Conservation (phyloP, 148 eudicot species). For the Agrostemma githago region DNA sequence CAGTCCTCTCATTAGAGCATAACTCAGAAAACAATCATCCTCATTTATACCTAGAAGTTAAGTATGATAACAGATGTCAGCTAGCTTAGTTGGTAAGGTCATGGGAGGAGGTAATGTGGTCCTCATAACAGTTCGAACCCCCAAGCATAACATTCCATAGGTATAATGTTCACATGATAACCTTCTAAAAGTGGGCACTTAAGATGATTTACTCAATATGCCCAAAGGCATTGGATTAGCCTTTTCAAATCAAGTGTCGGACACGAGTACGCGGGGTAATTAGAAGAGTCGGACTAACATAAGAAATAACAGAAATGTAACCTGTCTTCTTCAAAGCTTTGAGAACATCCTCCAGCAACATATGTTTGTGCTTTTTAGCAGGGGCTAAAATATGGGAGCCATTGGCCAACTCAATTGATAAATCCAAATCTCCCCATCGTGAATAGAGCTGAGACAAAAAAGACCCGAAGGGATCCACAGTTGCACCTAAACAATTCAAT, state of each 20-base stretch:
- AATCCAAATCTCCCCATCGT: constrained; percentile 89
- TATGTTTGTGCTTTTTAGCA: constrained; percentile 72
- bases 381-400: constrained; percentile 54
- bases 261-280: too few species aligned
- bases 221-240: neutral
- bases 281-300: neutral
- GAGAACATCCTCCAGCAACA: constrained; percentile 51
- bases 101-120: too few species aligned
- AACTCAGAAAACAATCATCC: neutral
- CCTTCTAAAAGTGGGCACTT: neutral
- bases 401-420: constrained; percentile 75
- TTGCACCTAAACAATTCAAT: constrained; percentile 59
- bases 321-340: constrained; percentile 62
- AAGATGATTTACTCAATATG: neutral
- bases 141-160: neutral
- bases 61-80: too few species aligned
- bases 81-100: too few species aligned
- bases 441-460: constrained; percentile 87
- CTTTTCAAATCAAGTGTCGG: constrained; percentile 2
- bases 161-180: neutral
- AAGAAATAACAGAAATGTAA: constrained; percentile 24
- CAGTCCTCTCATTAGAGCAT: neutral
- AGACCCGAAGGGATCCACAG: constrained; percentile 96
- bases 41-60: neutral
- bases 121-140: too few species aligned